Evolutionary conservation across 106 monocot species (phyloP).

Genomic region (Allium cepa): DNA sequence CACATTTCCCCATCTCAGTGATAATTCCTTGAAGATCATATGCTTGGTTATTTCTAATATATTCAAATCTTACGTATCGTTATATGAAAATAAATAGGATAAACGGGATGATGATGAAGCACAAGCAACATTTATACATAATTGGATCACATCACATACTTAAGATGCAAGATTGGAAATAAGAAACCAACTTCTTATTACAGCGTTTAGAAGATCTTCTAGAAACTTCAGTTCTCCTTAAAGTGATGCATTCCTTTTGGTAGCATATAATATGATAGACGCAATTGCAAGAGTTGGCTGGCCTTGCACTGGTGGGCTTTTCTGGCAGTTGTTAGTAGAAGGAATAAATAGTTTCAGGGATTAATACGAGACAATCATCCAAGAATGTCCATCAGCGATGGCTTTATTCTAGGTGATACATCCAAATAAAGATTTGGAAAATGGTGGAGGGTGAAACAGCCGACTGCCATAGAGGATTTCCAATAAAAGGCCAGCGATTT

Average conservation of each 20-base stretch:
- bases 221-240: conserved; percentile 56
- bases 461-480: too few species aligned
- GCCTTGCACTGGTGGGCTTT: conserved; percentile 59
- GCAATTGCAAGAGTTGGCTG: conserved; percentile 61
- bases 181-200: conserved; percentile 58
- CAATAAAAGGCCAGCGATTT: too few species aligned
- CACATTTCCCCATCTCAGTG: conserved; percentile 68
- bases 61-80: too few species aligned
- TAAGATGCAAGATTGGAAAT: conserved; percentile 43
- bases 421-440: too few species aligned
- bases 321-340: conserved; percentile 74
- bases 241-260: conserved; percentile 49
- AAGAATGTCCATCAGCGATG: conserved; percentile 46
- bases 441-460: too few species aligned
- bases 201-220: conserved; percentile 86
- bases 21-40: conserved; percentile 9
- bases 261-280: conserved; percentile 61
- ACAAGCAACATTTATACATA: conserved; percentile 57
- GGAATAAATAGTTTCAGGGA: conserved; percentile 74
- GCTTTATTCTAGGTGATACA: too few species aligned
- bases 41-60: too few species aligned
- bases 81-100: conserved; percentile 49
- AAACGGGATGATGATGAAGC: conserved; percentile 34
- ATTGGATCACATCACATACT: conserved; percentile 75
- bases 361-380: conserved; percentile 70